Base-by-base conservation (phyloP, 176 grass and related monocot species). In the Oryza punctata region DNA sequence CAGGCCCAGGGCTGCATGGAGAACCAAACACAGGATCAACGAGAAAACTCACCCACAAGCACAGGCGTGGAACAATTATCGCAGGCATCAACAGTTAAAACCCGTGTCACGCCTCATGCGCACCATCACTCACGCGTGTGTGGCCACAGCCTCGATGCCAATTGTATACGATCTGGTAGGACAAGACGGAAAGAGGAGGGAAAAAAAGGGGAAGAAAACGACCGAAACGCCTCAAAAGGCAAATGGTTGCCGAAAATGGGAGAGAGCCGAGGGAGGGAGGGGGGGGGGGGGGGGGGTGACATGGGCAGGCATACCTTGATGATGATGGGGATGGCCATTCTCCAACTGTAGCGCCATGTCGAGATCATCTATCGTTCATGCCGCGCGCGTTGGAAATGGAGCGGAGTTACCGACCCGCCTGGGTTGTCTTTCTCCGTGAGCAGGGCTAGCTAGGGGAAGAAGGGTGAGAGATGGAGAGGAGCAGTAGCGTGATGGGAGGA, bases 331-430 rank as follows among this genome's bases (percentile, higher is more conserved):
- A 69, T 76, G 75, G 65, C 82, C 81, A 40, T 78, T 82, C 65
- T 88, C 85, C 85, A 91, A 50, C 43, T 67, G 85, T 67, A 78
- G 11, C 33, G 85, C 82, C 89, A 88, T 88, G 77, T 72, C 70
- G 24, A 73, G 72, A 18, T 84, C 76, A 25, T 81, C 40, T 0
- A 73, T 74, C 76, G 21, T 57, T 77, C 86, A 54, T 64, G 59
- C 70, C 27, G 18, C 29, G 6, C 23, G n/a, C 7, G 54, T 7
- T 52, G 54, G 57, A 61, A 24, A 61, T 24, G 57, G n/a, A n/a
- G n/a, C n/a, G 9, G n/a, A 61, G n/a, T 57, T 57, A 57, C 19
- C 19, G 52, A 57, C 18, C 19, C 52, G 19, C 7, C 52, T 9
- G 30, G 63, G 4, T 10, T 11, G 61, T 7, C 0, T 16, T 6